A percentile compares a stretch with the other conserved stretches of the same genome.
Conservation (phyloP, 805 yeast species). For the Suhomyces kilbournensis region DNA sequence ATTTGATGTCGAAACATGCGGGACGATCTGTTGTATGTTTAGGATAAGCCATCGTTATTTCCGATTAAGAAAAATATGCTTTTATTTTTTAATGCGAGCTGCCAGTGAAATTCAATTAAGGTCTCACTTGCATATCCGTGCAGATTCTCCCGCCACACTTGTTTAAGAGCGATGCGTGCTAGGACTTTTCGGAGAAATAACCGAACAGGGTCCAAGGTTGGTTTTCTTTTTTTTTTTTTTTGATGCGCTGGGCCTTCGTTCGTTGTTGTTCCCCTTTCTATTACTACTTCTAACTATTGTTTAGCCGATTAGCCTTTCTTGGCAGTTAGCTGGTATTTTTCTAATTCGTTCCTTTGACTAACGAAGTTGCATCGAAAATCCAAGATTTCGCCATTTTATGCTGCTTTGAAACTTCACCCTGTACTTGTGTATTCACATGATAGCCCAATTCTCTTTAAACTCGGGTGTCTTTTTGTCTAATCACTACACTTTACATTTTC, state of each 20-base stretch:
- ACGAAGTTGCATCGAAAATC: neutral
- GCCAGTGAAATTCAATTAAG: conserved; percentile 1
- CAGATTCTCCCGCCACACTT: neutral
- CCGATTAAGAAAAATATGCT: neutral
- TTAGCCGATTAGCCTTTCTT: neutral
- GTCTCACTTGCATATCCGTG: neutral
- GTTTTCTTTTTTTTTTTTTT: neutral
- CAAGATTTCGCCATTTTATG: neutral
- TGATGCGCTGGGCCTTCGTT: neutral
- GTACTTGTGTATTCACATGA: neutral
- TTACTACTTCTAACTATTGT: neutral
- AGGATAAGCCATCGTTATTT: conserved; percentile 1
- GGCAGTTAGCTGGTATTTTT: neutral
- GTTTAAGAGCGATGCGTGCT: neutral
- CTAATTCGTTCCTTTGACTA: neutral
- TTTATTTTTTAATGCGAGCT: neutral
- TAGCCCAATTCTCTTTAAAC: neutral
- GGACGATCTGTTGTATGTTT: neutral
- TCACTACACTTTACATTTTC: neutral
- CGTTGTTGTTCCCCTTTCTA: neutral
- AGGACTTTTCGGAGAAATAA: neutral
- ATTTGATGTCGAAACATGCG: neutral
- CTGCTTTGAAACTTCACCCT: neutral
- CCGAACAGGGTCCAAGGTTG: neutral
- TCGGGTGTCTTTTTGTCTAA: neutral